These are phyloP conservation scores for Rosa persica DNA, from an alignment of 306 rosid species.

Conservation along the genomic window DNA sequence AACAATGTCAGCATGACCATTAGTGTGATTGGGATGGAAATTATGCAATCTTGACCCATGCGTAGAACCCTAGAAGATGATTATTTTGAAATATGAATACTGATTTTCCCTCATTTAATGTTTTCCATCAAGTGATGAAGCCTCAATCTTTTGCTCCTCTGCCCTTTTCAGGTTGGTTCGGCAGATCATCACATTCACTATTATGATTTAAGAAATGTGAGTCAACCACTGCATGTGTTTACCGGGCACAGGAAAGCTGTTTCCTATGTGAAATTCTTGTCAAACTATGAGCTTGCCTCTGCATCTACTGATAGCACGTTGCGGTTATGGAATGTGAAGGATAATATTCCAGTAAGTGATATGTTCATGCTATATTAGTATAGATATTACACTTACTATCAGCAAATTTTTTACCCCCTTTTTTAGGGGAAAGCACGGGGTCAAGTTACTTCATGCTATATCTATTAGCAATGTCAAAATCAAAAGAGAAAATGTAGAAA, in stretches of 20 bases:
- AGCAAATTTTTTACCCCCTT: background rate
- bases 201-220: constrained; percentile 81
- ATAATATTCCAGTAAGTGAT: constrained; percentile 69
- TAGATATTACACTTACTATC: background rate
- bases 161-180: constrained; percentile 76
- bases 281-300: constrained; percentile 86
- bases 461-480: background rate
- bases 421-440: background rate
- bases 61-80: background rate
- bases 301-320: constrained; percentile 96
- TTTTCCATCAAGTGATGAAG: background rate
- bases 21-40: background rate
- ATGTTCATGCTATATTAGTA: background rate
- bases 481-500: background rate
- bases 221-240: constrained; percentile 86
- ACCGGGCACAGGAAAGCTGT: constrained; percentile 90
- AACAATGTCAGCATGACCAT: background rate
- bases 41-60: background rate
- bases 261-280: constrained; percentile 91
- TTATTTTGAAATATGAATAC: background rate
- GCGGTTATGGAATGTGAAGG: constrained; percentile 94
- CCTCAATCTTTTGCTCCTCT: background rate
- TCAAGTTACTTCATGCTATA: background rate
- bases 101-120: background rate
- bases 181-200: constrained; percentile 98